Evolutionary conservation across 169 alveolate species (phyloP).

Genomic region (Plasmodium ovale): DNA sequence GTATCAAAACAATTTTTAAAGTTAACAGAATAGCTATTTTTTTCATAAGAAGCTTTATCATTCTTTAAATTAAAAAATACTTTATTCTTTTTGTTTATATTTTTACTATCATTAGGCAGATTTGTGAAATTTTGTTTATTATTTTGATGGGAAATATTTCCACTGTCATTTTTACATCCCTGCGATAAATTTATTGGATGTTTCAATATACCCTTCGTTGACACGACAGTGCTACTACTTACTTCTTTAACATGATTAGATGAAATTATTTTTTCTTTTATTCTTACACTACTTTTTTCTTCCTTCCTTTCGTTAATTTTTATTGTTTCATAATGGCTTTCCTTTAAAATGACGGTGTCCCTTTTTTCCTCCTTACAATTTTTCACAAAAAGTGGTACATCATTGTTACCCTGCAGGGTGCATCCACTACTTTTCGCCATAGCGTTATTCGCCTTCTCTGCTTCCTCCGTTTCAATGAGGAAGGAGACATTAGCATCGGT

Average conservation of each 20-base stretch:
- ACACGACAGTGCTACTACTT: conserved; percentile 12
- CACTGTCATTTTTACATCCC: conserved; percentile 25
- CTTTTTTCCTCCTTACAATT: conserved; percentile 11
- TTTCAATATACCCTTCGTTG: conserved; percentile 46
- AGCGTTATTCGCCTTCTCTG: background rate
- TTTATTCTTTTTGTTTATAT: conserved; percentile 40
- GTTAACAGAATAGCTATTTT: conserved; percentile 12
- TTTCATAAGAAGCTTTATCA: conserved; percentile 26
- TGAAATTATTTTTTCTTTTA: conserved; percentile 1
- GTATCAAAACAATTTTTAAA: conserved; percentile 15
- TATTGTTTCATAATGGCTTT: background rate
- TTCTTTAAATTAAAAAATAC: conserved; percentile 42
- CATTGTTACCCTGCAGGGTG: background rate
- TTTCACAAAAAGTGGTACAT: background rate
- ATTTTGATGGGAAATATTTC: background rate
- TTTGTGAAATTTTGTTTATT: conserved; percentile 20
- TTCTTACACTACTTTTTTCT: background rate
- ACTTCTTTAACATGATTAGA: conserved; percentile 10
- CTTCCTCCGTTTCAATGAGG: background rate
- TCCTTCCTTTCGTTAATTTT: background rate
- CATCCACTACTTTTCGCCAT: background rate
- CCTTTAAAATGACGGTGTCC: background rate
- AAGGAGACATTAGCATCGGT: no score
- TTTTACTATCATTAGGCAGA: conserved; percentile 9
- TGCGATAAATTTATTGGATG: conserved; percentile 13